Conservation (phyloP, 768 basidiomycete genomes). For the Xerocomus spinulosus region DNA sequence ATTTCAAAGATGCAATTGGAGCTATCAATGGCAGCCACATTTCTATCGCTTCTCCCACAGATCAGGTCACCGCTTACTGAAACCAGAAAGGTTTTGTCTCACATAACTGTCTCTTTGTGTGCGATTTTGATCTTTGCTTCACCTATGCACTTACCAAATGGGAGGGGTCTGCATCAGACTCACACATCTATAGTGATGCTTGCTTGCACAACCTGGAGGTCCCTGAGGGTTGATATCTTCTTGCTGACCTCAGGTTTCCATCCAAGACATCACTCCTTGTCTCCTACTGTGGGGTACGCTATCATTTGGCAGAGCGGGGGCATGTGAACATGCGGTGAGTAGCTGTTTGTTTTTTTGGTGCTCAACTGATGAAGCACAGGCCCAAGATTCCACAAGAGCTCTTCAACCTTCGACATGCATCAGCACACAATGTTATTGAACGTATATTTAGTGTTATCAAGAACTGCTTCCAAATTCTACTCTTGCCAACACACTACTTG, state of each 20-base stretch:
- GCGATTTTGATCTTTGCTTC: background rate
- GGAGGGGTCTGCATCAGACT: background rate
- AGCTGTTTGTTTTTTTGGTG: background rate
- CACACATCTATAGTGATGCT: background rate
- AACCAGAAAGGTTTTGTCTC: background rate
- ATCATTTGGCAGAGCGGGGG: conserved; percentile 36
- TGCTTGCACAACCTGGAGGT: background rate
- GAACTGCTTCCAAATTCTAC: conserved; percentile 15
- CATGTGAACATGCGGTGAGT: background rate
- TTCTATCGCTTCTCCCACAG: background rate
- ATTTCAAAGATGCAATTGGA: background rate
- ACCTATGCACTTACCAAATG: background rate
- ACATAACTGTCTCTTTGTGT: background rate
- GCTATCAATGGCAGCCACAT: background rate
- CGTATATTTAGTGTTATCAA: conserved; percentile 9
- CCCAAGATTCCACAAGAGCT: conserved; percentile 15
- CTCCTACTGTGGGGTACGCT: conserved; percentile 34
- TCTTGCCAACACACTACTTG: conserved; percentile 3
- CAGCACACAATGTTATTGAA: background rate
- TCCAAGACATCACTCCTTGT: conserved; percentile 23
- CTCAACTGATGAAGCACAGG: background rate
- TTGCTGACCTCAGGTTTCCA: background rate
- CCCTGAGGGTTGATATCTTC: background rate
- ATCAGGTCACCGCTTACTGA: background rate
- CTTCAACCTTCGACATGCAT: conserved; percentile 26